Conservation (phyloP, 495 filamentous ascomycete genomes). For the Trypethelium eluteriae region DNA sequence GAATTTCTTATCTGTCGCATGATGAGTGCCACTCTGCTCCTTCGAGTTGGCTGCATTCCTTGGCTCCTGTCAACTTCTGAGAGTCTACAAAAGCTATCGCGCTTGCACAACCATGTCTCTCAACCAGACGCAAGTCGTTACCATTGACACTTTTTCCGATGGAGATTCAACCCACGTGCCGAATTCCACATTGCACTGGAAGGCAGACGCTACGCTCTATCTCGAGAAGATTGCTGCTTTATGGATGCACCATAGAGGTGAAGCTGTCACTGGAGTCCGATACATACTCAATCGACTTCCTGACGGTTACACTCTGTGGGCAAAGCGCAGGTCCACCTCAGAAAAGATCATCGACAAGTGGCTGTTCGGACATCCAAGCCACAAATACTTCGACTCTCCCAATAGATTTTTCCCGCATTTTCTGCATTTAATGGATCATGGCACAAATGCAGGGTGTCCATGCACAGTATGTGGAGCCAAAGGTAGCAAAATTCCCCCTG, state of each 20-base stretch:
- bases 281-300: conserved; percentile 50
- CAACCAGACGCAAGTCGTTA: conserved; percentile 21
- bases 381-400: conserved; percentile 45
- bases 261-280: conserved; percentile 23
- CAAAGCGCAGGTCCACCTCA: conserved; percentile 38
- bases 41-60: not conserved
- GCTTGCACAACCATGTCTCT: conserved; percentile 20
- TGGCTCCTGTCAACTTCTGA: not conserved
- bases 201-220: conserved; percentile 28
- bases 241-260: conserved; percentile 26
- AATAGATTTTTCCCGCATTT: conserved; percentile 53
- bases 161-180: conserved; percentile 34
- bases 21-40: too few relatives aligned
- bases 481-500: conserved; percentile 11
- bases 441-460: conserved; percentile 34
- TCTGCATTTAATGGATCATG: conserved; percentile 47
- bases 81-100: not conserved
- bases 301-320: conserved; percentile 46
- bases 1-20: not conserved
- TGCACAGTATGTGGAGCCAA: conserved; percentile 33
- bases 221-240: conserved; percentile 29
- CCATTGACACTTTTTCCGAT: conserved; percentile 30
- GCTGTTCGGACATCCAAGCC: conserved; percentile 50
- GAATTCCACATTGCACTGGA: conserved; percentile 12
- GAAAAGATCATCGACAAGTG: conserved; percentile 43